These are phyloP conservation scores for Phytophthora cryptogea DNA, from an alignment of 352 stramenopile genomes.

Conservation along the genomic window DNA sequence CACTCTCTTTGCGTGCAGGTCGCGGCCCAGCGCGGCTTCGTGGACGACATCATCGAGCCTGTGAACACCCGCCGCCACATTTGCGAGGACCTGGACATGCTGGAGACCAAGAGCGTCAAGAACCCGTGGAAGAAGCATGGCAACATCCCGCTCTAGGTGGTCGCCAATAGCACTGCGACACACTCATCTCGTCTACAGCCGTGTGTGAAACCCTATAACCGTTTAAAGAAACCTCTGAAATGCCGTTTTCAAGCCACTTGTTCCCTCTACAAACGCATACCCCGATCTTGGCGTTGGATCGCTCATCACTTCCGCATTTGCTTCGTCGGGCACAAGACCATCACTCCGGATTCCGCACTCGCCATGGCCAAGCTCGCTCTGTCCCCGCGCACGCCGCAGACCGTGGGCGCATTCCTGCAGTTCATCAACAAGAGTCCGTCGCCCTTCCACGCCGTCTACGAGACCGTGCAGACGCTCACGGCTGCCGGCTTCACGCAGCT, in stretches of 20 bases:
- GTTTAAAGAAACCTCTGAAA: constrained; percentile 13
- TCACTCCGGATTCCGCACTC: constrained; percentile 22
- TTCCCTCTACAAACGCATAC: neutral
- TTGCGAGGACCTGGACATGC: constrained; percentile 95
- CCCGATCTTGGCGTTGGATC: constrained; percentile 24
- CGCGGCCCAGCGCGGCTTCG: constrained; percentile 95
- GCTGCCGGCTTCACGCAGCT: constrained; percentile 92
- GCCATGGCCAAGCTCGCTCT: constrained; percentile 51
- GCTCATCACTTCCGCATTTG: constrained; percentile 24
- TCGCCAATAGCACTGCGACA: neutral
- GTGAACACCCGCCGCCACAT: constrained; percentile 92
- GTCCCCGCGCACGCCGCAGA: constrained; percentile 63
- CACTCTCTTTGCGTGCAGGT: constrained; percentile 45
- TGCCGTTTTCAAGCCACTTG: neutral
- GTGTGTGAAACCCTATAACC: constrained; percentile 17
- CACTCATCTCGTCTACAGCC: constrained; percentile 19
- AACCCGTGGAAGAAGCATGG: constrained; percentile 97
- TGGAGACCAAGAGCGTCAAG: constrained; percentile 93
- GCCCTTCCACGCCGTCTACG: constrained; percentile 94
- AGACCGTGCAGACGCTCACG: constrained; percentile 81
- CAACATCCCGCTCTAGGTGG: constrained; percentile 96
- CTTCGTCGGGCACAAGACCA: constrained; percentile 28
- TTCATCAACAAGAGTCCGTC: constrained; percentile 96
- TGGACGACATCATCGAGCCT: constrained; percentile 98
- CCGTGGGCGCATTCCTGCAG: constrained; percentile 79